Base-by-base conservation (phyloP, 768 basidiomycete species). In the Tricholoma furcatifolium region DNA sequence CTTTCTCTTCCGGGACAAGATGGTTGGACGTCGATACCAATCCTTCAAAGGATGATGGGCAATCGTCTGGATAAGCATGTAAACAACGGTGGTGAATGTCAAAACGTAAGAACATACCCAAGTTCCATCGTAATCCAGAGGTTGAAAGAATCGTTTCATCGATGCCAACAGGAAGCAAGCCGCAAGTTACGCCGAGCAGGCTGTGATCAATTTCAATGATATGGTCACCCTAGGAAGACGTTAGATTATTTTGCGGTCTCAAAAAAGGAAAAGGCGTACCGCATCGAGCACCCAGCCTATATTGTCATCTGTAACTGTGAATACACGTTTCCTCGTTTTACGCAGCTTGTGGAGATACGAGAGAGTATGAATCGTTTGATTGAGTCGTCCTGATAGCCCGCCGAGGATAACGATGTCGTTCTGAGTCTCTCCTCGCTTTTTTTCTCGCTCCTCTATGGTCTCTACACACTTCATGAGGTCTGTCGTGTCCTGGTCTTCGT, bases 11-110 rank as follows among this genome's bases (percentile, higher is more conserved):
- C 0, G 85, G 84, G 0, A 92, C 65, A 6, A 99, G 76, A 59
- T 97, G 93, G 62, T 99, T 99, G 0, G 95, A 98, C 0, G 95
- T 97, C 0, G 96, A 98, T 0, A 99, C 68, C 20, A 92, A 62
- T 0, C 91, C 91, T 36, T 88, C 85, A 54, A 98, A 91, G 0
- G 86, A 91, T 0, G 94, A 97, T 56, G 73, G 69, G 41, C 75
- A 67, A 17, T 85, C 75, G 51, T 75, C 87, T 88, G 66, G 12
- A 44, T 24, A 9, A 7, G 38, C 11, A 17, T 20, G 50, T 47
- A 35, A 47, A 24, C 11, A 34, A 35, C 15, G 20, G 21, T 20
- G 2, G 42, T 6, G 20, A 20, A n/a, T 3, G 3, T 23, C 8
- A 30, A 56, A 36, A 17, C 15, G 20, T 34, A 47, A 20, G 54